Evolutionary conservation across 2,329 filamentous ascomycete species (phyloP).

Genomic region (Talaromyces sp.): DNA sequence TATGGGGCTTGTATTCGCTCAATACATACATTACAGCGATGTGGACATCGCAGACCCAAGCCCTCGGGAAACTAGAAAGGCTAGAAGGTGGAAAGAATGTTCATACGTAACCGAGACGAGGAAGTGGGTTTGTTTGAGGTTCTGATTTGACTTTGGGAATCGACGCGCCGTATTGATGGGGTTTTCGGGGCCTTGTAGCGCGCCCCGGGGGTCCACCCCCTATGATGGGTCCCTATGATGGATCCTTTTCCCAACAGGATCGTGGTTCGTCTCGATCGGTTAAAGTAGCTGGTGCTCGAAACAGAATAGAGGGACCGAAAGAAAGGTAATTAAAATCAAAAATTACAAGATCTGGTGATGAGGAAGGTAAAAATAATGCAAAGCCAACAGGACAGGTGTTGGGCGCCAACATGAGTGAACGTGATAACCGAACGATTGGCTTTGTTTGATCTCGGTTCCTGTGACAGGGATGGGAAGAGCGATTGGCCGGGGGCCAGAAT

Average conservation of each 20-base stretch:
- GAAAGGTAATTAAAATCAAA: not conserved
- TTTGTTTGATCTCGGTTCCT: conserved; percentile 14
- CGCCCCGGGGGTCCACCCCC: conserved; percentile 24
- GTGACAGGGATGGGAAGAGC: conserved; percentile 6
- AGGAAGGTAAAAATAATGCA: not conserved
- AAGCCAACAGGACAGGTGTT: conserved; percentile 10
- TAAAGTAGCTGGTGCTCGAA: not conserved
- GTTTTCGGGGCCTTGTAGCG: conserved; percentile 8
- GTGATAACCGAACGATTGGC: conserved; percentile 9
- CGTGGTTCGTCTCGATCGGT: conserved; percentile 10
- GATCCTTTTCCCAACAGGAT: conserved; percentile 11
- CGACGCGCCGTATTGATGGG: conserved; percentile 12
- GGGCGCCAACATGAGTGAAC: conserved; percentile 1
- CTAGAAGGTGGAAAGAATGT: conserved; percentile 32
- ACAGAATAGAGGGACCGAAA: not conserved
- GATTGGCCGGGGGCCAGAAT: conserved; percentile 12
- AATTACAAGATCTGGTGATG: not conserved
- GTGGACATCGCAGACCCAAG: conserved; percentile 13
- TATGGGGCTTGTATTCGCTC: conserved; percentile 2
- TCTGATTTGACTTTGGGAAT: conserved; percentile 12
- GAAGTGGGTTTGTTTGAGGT: conserved; percentile 15
- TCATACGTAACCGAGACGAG: conserved; percentile 29
- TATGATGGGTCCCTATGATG: conserved; percentile 24
- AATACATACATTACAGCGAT: not conserved
- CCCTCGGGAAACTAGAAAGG: conserved; percentile 20